Base-by-base conservation (phyloP, 2,329 filamentous ascomycete genomes). In the Aureobasidium uvarum region DNA sequence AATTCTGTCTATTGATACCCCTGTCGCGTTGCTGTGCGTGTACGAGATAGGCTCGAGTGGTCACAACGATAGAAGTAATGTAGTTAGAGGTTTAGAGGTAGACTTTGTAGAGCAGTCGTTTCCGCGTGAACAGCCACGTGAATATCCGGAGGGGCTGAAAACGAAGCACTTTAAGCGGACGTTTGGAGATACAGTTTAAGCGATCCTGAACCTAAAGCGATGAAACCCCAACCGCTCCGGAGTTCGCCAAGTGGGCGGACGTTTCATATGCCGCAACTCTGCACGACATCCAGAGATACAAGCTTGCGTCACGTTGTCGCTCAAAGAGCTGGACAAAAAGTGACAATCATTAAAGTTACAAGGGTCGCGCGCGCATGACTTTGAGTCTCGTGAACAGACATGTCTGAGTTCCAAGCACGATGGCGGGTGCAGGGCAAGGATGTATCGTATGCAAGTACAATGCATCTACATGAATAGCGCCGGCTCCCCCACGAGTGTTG, bases 221-320 rank as follows among this genome's bases (percentile, higher is more conserved):
- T 58, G 54, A 58, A 58, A 58, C 54, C 48, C 39, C 54, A 38
- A 58, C 38, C 52, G 54, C 39, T 43, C 39, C 54, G 54, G 54
- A 58, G 54, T 41, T 28, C 36, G 52, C 25, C 25, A 25, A 36
- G 52, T 55, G 33, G 52, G 20, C 25, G 54, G 16, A 38, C 54
- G 54, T 58, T 58, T 58, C 38, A 31, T 28, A 31, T 28, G 43
- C 38, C 33, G 38, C n/a, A 45, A 58, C 4, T 33, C 54, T 58
- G 54, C 54, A 45, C 54, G 54, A 58, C 54, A 58, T 58, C 16
- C 23, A 58, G 54, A 38, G 39, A 58, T 58, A 25, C 7, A 45
- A 39, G 14, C 54, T 58, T 33, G 39, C 23, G 38, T 58, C 54
- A 25, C 52, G 25, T 13, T 25, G 7, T 11, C 7, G 28, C 5